Conservation (phyloP, 1,139 yeast species). For the Trichomonascaceae sp. region DNA sequence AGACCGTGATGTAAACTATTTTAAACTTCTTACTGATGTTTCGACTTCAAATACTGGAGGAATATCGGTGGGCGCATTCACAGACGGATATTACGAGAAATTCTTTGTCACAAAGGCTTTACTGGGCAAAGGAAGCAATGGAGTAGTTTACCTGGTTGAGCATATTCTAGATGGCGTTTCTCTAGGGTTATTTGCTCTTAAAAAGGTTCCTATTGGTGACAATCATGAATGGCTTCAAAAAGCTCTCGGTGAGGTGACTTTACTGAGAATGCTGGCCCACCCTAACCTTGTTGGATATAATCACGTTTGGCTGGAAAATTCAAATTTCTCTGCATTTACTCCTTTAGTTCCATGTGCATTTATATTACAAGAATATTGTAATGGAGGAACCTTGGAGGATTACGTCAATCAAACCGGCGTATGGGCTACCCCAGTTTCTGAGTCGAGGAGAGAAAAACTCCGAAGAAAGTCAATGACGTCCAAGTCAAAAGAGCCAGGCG, state of each 20-base stretch:
- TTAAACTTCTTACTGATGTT: conserved; percentile 24
- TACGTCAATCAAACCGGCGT: conserved; percentile 30
- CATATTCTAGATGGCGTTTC: conserved; percentile 67
- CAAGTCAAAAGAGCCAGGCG: conserved; percentile 1
- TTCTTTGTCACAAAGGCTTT: conserved; percentile 51
- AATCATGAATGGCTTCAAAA: conserved; percentile 60
- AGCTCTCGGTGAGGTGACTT: conserved; percentile 71
- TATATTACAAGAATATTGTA: conserved; percentile 79
- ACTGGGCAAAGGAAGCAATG: conserved; percentile 79
- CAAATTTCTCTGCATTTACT: conserved; percentile 51
- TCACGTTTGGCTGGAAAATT: conserved; percentile 87
- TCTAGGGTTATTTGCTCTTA: conserved; percentile 75
- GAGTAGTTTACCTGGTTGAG: conserved; percentile 75
- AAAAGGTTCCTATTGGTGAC: conserved; percentile 78
- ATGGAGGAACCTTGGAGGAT: conserved; percentile 80
- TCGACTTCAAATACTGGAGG: conserved; percentile 9
- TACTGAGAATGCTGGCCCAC: conserved; percentile 45
- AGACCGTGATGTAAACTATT: conserved; percentile 25
- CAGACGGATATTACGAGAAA: conserved; percentile 65
- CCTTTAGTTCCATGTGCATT: conserved; percentile 74
- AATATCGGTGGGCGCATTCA: conserved; percentile 39
- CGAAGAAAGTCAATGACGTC: conserved; percentile 10
- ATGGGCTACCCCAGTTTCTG: conserved; percentile 17
- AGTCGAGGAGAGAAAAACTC: conserved; percentile 13
- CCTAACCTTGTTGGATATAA: conserved; percentile 74